A percentile compares a stretch with the other conserved stretches of the same genome.
phyloP scores from a whole-genome alignment of 2,329 filamentous ascomycete genomes.

The Monosporascus cannonballus region DNA sequence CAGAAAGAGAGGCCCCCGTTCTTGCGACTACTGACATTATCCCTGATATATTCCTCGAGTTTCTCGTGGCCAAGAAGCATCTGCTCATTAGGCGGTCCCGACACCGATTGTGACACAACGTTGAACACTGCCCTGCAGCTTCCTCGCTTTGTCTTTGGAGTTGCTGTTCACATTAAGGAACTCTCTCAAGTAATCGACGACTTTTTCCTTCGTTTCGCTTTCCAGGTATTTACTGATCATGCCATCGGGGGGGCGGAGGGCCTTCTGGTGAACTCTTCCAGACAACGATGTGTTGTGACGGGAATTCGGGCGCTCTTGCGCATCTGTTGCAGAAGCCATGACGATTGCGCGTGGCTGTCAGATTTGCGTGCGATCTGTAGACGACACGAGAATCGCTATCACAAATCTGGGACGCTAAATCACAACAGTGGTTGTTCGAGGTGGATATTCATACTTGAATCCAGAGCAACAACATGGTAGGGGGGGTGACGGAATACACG shows the following conservation, averaged over 20 bases:
- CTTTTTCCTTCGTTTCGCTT: background rate
- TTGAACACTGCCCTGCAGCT: background rate
- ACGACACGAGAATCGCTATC: no score
- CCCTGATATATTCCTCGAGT: background rate
- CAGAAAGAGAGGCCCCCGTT: background rate
- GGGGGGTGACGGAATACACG: no score
- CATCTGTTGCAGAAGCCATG: background rate
- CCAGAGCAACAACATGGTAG: no score
- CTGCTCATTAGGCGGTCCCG: background rate
- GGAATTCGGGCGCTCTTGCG: background rate
- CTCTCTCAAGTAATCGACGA: background rate
- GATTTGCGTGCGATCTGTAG: no score
- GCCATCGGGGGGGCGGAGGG: background rate
- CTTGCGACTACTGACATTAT: background rate
- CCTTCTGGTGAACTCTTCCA: background rate
- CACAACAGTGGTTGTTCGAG: no score
- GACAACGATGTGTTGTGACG: background rate
- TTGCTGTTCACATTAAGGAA: background rate
- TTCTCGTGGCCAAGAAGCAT: background rate
- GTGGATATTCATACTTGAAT: no score
- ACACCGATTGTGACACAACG: background rate
- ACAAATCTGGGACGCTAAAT: no score
- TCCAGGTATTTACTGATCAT: background rate
- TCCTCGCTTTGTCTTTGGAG: background rate
- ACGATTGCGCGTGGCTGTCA: background rate